Percentiles rank a stretch among this genome's conserved stretches.
These are phyloP conservation scores for Ramaria rubella DNA, from an alignment of 768 basidiomycete genomes.

Conservation along the genomic window DNA sequence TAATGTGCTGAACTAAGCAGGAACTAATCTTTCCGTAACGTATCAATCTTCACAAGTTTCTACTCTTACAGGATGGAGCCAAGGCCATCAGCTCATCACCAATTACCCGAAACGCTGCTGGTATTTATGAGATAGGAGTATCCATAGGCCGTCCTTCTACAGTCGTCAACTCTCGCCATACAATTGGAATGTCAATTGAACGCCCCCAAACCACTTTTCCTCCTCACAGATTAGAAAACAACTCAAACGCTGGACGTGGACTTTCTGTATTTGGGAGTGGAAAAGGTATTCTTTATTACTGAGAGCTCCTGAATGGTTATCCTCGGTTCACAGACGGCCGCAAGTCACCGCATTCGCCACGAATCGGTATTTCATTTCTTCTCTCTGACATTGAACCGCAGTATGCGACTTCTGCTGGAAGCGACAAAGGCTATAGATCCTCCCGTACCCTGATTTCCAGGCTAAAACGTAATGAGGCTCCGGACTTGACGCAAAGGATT, in stretches of 20 bases:
- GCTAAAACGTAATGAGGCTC: not conserved
- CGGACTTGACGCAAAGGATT: not conserved
- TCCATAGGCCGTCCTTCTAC: not conserved
- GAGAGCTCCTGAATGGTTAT: not conserved
- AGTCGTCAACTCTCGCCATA: not conserved
- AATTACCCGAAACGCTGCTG: not conserved
- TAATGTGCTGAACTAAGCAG: not conserved
- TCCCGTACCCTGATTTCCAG: not conserved
- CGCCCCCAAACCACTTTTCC: not conserved
- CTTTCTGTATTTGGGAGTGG: too few relatives aligned
- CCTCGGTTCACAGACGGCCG: not conserved
- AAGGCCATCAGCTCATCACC: not conserved
- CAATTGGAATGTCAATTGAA: not conserved
- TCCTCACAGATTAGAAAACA: not conserved
- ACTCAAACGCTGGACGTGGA: not conserved
- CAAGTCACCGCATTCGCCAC: not conserved
- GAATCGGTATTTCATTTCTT: not conserved
- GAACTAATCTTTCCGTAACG: not conserved
- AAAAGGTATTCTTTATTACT: not conserved
- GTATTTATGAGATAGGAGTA: not conserved
- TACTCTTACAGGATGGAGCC: not conserved
- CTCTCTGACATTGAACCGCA: not conserved
- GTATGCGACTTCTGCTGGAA: not conserved
- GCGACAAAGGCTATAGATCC: not conserved
- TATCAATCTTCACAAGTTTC: too few relatives aligned